Evolutionary conservation across 495 filamentous ascomycete genomes (phyloP), one percentile per base, ranked within the genome.

Genomic region (Beverwykella pulmonaria): DNA sequence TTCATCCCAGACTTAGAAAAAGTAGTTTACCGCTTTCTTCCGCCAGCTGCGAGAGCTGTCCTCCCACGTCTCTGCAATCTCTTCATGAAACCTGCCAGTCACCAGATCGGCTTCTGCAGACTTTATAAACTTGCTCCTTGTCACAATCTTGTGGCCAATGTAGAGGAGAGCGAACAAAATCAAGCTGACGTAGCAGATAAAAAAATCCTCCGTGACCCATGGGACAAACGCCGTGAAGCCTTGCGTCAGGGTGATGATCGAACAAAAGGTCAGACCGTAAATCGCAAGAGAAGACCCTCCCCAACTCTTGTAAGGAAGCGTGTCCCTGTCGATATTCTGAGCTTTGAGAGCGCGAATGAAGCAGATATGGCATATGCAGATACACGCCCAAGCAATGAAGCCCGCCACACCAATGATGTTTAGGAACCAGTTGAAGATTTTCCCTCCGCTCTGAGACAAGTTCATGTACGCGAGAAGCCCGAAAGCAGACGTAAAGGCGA

Each of bases 191-290:
- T 71, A 71, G 25, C 63, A 52, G 14, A 71, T 61, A 22, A 71
- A 71, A 48, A 71, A 71, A 34, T 65, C 52, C 50, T 63, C 49
- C 5, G 73, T 75, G 59, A 75, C 73, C 84, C 89, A 91, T 0
- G 81, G 80, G 48, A 91, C 85, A 74, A 88, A 91, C 2, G 81
- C 76, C 4, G 83, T 88, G 74, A 91, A 91, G 5, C 88, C 88
- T 73, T 90, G 87, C 4, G 87, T 89, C 15, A 91, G 41, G 53
- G 85, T 83, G 67, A 90, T 86, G 47, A 90, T 72, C 23, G 83
- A 61, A 77, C 82, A 86, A 79, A 89, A 88, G 65, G 85, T 82
- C 29, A 90, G 78, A 4, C 87, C 88, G 67, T 84, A 84, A 75
- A 78, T 85, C 19, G 69, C 69, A 14, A 68, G 59, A 15, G 23